Conservation (phyloP, 2,329 filamentous ascomycete genomes). For the Stylonectria norvegica region DNA sequence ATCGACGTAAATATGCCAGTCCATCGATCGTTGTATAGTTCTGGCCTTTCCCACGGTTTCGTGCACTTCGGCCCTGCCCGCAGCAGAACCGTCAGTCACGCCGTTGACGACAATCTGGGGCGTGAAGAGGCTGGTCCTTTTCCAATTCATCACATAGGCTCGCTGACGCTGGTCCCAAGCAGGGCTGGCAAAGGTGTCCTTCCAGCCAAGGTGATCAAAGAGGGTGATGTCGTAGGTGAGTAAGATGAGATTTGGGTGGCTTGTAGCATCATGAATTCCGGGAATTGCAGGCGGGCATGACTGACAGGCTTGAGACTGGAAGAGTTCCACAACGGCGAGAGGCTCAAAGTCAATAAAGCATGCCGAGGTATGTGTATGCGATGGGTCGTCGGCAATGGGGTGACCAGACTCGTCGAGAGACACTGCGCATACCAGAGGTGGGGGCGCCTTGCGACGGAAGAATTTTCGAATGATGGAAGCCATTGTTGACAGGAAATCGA, state of each 20-base stretch:
- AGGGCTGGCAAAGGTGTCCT: constrained; percentile 28
- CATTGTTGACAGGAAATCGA: constrained; percentile 7
- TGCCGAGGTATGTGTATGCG: constrained; percentile 30
- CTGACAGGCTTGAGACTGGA: constrained; percentile 34
- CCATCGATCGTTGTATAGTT: constrained; percentile 6
- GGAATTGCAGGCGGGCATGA: constrained; percentile 33
- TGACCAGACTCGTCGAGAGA: constrained; percentile 24
- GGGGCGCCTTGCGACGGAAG: constrained; percentile 31
- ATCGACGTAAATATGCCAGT: constrained; percentile 23
- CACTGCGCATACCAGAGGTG: constrained; percentile 31
- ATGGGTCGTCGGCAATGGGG: constrained; percentile 27
- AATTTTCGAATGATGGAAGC: constrained; percentile 20
- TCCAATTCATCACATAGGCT: constrained; percentile 31
- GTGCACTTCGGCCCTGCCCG: constrained; percentile 19
- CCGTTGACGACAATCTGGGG: constrained; percentile 32
- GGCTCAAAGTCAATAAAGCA: constrained; percentile 33
- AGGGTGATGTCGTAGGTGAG: constrained; percentile 34
- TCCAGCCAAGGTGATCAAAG: constrained; percentile 35
- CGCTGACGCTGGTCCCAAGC: constrained; percentile 33
- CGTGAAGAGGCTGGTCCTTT: constrained; percentile 30
- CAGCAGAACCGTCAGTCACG: constrained; percentile 24
- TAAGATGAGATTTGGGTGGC: constrained; percentile 29
- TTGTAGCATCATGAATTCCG: constrained; percentile 27
- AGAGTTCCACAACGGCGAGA: constrained; percentile 33
- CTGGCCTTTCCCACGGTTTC: constrained; percentile 16